Percentiles rank a stretch among this genome's conserved stretches.
phyloP scores from a whole-genome alignment of 148 eudicot species.

The Rhododendron mucronatum region DNA sequence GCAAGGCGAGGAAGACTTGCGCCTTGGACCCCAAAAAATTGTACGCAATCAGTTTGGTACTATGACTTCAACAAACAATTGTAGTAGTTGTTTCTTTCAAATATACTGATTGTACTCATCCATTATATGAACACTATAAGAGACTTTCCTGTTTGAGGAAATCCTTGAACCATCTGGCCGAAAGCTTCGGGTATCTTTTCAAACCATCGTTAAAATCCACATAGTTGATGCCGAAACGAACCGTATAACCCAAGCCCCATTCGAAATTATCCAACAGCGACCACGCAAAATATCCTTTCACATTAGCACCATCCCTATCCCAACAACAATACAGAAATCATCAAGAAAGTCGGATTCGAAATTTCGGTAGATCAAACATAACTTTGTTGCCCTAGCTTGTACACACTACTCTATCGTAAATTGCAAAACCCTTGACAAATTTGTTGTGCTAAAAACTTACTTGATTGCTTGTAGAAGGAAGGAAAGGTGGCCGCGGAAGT shows the following conservation, averaged over 20 bases:
- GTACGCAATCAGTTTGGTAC: too few species aligned
- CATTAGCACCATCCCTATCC: conserved; percentile 6
- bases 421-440: background rate
- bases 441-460: background rate
- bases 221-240: conserved; percentile 17
- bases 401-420: background rate
- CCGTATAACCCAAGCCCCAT: conserved; percentile 11
- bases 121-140: background rate
- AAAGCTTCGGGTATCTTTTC: conserved; percentile 10
- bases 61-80: background rate
- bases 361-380: background rate
- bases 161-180: background rate
- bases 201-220: conserved; percentile 13
- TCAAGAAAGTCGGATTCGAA: too few species aligned
- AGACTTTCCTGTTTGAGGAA: background rate
- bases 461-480: conserved; percentile 1
- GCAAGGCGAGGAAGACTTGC: too few species aligned
- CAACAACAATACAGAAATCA: background rate
- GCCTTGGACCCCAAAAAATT: too few species aligned
- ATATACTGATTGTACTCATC: background rate
- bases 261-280: conserved; percentile 19
- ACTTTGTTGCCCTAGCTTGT: background rate
- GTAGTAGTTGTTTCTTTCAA: background rate
- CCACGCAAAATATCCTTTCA: conserved; percentile 21
- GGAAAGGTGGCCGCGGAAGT: background rate